Percentiles rank a stretch among this genome's conserved stretches.
These are phyloP conservation scores for Cystobasidium tubakii DNA, from an alignment of 768 basidiomycete genomes.

Conservation along the genomic window DNA sequence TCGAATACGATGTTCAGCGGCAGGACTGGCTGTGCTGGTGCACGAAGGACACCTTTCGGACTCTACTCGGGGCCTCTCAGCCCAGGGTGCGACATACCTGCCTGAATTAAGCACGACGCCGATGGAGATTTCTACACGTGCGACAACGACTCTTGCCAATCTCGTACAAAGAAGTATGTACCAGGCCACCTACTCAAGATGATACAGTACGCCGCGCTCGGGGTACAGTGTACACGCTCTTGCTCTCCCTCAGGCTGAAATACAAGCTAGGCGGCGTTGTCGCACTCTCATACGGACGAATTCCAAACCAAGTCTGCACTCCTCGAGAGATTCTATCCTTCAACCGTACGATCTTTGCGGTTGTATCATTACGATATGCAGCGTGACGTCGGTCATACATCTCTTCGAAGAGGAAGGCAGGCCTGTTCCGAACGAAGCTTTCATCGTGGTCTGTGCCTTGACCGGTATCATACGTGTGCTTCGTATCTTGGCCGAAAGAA, in stretches of 20 bases:
- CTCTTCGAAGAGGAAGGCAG: conserved; percentile 51
- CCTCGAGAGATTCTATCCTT: neutral
- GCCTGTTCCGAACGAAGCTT: conserved; percentile 58
- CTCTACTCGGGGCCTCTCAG: no score
- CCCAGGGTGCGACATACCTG: no score
- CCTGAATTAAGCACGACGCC: no score
- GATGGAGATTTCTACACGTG: no score
- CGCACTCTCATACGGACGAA: conserved; percentile 21
- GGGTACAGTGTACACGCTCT: conserved; percentile 6
- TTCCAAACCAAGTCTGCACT: conserved; percentile 15
- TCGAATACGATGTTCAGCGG: no score
- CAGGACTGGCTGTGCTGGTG: no score
- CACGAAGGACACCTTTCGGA: no score
- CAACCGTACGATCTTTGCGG: neutral
- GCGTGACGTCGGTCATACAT: conserved; percentile 7
- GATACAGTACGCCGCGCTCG: neutral
- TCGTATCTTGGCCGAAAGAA: conserved; percentile 2
- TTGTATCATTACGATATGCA: neutral
- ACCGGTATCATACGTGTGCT: conserved; percentile 51
- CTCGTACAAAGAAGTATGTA: neutral
- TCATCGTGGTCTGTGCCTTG: conserved; percentile 57
- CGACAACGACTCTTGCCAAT: no score
- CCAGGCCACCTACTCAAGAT: neutral
- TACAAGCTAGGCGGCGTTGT: conserved; percentile 27
- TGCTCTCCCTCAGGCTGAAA: conserved; percentile 18